phyloP scores from a whole-genome alignment of 2,329 filamentous ascomycete species.

The Neophaeococcomyces mojaviensis region DNA sequence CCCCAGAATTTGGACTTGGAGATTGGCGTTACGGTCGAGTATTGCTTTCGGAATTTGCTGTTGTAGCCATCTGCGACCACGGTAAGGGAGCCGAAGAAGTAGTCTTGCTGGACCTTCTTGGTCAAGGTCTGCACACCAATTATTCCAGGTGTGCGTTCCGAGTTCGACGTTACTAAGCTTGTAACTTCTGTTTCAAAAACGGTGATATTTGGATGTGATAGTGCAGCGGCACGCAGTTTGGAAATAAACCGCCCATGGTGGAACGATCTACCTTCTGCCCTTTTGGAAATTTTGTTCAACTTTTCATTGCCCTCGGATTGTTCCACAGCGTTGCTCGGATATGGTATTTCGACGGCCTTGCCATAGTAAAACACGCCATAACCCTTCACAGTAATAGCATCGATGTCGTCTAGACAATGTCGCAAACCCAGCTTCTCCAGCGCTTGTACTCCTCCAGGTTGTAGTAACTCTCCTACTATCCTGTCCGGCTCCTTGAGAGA shows the following conservation, averaged over 20 bases:
- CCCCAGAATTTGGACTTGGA: slow-evolving; percentile 87
- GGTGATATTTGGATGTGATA: slow-evolving; percentile 71
- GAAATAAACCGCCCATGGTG: slow-evolving; percentile 92
- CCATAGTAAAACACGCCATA: slow-evolving; percentile 83
- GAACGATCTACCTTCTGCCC: slow-evolving; percentile 70
- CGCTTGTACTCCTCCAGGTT: slow-evolving; percentile 81
- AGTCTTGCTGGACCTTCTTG: slow-evolving; percentile 55
- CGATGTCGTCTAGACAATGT: slow-evolving; percentile 80
- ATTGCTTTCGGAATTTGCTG: slow-evolving; percentile 80
- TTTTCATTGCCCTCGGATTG: slow-evolving; percentile 15
- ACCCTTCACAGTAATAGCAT: slow-evolving; percentile 72
- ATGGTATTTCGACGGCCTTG: slow-evolving; percentile 66
- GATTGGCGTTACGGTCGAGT: slow-evolving; percentile 58
- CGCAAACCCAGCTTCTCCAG: slow-evolving; percentile 71
- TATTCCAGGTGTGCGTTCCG: slow-evolving; percentile 52
- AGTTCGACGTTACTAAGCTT: slow-evolving; percentile 61
- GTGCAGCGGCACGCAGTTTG: slow-evolving; percentile 68
- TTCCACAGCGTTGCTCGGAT: slow-evolving; percentile 52
- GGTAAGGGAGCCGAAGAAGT: slow-evolving; percentile 82
- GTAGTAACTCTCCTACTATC: slow-evolving; percentile 90
- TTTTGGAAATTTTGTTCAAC: slow-evolving; percentile 33
- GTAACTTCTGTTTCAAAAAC: slow-evolving; percentile 84
- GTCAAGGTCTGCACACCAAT: slow-evolving; percentile 75
- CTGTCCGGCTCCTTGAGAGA: slow-evolving; percentile 88
- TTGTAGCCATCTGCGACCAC: slow-evolving; percentile 88